Base-by-base conservation (phyloP, 1,139 yeast species). In the Hanseniaspora uvarum region DNA sequence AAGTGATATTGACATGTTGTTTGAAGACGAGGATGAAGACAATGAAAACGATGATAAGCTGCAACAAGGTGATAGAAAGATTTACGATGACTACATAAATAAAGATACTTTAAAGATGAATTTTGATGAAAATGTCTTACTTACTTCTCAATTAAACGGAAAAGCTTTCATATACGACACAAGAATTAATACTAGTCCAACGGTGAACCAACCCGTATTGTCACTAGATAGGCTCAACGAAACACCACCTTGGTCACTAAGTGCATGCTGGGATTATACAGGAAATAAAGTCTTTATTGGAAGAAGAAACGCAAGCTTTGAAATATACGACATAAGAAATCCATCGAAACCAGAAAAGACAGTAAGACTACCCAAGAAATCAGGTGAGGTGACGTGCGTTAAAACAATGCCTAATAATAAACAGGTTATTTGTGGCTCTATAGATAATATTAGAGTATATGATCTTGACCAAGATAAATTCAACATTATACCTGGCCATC, bases 171-270 rank as follows among this genome's bases (percentile, higher is more conserved):
- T 92, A 10, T 89, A 96, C 96, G 98, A 92, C 67, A 70, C 77
- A 5, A 75, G 98, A 57, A 60, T 53, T 19, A 14, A 30, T 16
- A 36, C 38, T 8, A 37, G 34, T 18, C 10, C 43, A 5, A 31
- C 39, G 6, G 66, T 75, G 1, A 64, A 70, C 0, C 59, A 66
- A 5, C 67, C 72, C 1, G 83, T 81, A 0, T 74, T 82, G 3
- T 72, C 77, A 39, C 68, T 85, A 23, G 79, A 80, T 1, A 78
- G 81, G 3, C 80, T 87, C 0, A 72, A 75, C 6, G 80, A 80
- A 0, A 77, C 81, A 0, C 96, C 97, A 0, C 98, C 98, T 0
- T 92, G 97, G 97, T 84, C 95, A 68, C 82, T 85, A 77, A 78
- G 87, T n/a, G 81, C 95, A 0, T 79, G 87, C 53, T 94, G 97